Evolutionary conservation across 306 rosid genomes (phyloP), one percentile per base, ranked within the genome.

Genomic region (Sophora flavescens): DNA sequence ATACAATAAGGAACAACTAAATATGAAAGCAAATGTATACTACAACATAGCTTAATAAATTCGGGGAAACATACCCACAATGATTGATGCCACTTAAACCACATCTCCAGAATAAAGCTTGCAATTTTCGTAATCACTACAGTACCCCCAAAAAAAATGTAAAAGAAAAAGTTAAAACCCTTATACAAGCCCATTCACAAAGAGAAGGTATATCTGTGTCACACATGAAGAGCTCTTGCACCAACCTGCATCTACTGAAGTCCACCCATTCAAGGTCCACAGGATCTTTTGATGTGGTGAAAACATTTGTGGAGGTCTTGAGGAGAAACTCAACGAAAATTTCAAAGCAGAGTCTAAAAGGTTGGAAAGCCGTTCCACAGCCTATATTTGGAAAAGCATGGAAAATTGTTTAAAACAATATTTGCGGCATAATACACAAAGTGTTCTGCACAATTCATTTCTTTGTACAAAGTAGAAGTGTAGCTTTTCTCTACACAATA

Each of bases 61-160:
- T 70, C 79, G 73, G 95, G 89, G 44, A 75, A 72, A 78, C 76
- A 84, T 8, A 30, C 86, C 98, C 98, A 95, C 76, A 95, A 67
- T 16, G 93, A 90, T 75, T 92, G 90, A 88, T 95, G 98, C 98
- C 97, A 92, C 71, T 85, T 84, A 81, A 92, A 90, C 98, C 98
- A 95, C 91, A 92, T 84, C 81, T 95, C 98, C 5, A 85, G 81
- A 78, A 84, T 75, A 85, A 89, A 90, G 70, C 93, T 87, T 5
- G 87, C 84, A 66, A 87, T 65, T 70, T 89, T 90, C 63, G 50
- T 68, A 70, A 78, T 76, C 62, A 79, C 98, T 95, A 74, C 56
- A 80, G 70, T 11, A 18, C 5, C 41, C n/a, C 16, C 70, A 74
- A 28, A 26, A 8, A 2, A 30, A 11, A 38, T 3, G 14, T 2